These are phyloP conservation scores for Allantophomopsis lycopodina DNA, from an alignment of 2,329 filamentous ascomycete genomes.

Conservation along the genomic window DNA sequence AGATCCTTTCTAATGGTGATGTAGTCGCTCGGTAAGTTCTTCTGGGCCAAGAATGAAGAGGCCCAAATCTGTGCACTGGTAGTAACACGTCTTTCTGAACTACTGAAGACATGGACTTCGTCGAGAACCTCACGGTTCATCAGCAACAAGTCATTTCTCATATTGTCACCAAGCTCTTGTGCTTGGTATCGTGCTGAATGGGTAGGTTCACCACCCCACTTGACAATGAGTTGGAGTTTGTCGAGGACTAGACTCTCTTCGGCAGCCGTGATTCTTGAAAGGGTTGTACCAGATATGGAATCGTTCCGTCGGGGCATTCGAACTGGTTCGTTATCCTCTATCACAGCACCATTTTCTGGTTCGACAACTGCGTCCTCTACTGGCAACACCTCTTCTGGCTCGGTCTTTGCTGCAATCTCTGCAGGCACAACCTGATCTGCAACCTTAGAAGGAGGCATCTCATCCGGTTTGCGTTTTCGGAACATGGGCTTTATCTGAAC, in stretches of 20 bases:
- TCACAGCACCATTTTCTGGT: slow-evolving; percentile 4
- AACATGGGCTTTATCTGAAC: slow-evolving; percentile 99
- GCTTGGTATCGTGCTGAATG: slow-evolving; percentile 95
- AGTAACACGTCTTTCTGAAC: slow-evolving; percentile 85
- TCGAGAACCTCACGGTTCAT: slow-evolving; percentile 88
- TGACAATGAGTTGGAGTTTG: slow-evolving; percentile 94
- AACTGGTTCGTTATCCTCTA: slow-evolving; percentile 20
- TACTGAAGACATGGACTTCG: slow-evolving; percentile 90
- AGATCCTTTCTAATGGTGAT: slow-evolving; percentile 90
- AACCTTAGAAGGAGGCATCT: slow-evolving; percentile 16
- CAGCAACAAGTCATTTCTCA: slow-evolving; percentile 86
- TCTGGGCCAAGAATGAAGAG: slow-evolving; percentile 73
- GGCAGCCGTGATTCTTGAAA: slow-evolving; percentile 85
- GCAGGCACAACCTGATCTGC: slow-evolving; percentile 7
- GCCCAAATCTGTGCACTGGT: slow-evolving; percentile 97
- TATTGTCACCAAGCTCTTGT: slow-evolving; percentile 87
- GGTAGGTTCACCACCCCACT: slow-evolving; percentile 97
- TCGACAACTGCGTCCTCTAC: slow-evolving; percentile 1
- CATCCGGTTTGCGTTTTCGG: slow-evolving; percentile 66
- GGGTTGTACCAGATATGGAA: slow-evolving; percentile 77
- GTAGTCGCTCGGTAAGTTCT: slow-evolving; percentile 72
- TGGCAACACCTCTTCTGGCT: slow-evolving; percentile 6
- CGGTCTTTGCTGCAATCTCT: slow-evolving; percentile 2
- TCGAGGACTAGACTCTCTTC: slow-evolving; percentile 90
- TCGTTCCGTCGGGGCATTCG: slow-evolving; percentile 54